phyloP scores from a whole-genome alignment of 768 basidiomycete genomes.

The Lactifluus hygrophoroides region DNA sequence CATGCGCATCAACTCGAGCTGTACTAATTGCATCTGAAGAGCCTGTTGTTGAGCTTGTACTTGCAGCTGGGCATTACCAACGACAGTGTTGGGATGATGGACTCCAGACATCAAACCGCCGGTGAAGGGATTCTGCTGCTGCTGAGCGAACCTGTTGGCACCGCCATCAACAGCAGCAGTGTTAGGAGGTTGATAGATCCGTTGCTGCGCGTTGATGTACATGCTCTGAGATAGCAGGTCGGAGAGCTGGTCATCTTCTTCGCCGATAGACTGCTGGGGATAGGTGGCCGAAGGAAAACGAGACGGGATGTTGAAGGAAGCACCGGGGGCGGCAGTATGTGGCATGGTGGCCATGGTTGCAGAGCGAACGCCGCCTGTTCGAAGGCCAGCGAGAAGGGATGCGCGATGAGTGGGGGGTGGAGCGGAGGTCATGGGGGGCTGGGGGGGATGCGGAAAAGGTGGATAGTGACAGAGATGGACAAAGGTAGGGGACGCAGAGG shows the following conservation, averaged over 20 bases:
- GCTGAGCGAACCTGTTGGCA: conserved; percentile 58
- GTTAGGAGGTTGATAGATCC: conserved; percentile 44
- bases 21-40: conserved; percentile 79
- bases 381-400: conserved; percentile 80
- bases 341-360: conserved; percentile 41
- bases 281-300: conserved; percentile 42
- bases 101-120: conserved; percentile 46
- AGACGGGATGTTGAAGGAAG: conserved; percentile 51
- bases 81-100: conserved; percentile 37
- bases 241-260: conserved; percentile 51
- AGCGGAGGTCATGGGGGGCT: conserved; percentile 34
- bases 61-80: conserved; percentile 32
- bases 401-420: conserved; percentile 50
- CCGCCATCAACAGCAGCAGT: conserved; percentile 66
- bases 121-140: conserved; percentile 41
- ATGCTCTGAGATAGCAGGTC: conserved; percentile 47
- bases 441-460: conserved; percentile 17
- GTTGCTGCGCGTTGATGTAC: conserved; percentile 37
- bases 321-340: conserved; percentile 58
- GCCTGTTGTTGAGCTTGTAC: conserved; percentile 51
- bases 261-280: conserved; percentile 37
- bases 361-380: conserved; percentile 87
- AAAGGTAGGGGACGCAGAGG: conserved; percentile 16
- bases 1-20: conserved; percentile 71
- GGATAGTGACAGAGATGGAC: conserved; percentile 18